These are phyloP conservation scores for Trematosphaeria pertusa DNA, from an alignment of 2,329 filamentous ascomycete species.

Conservation along the genomic window DNA sequence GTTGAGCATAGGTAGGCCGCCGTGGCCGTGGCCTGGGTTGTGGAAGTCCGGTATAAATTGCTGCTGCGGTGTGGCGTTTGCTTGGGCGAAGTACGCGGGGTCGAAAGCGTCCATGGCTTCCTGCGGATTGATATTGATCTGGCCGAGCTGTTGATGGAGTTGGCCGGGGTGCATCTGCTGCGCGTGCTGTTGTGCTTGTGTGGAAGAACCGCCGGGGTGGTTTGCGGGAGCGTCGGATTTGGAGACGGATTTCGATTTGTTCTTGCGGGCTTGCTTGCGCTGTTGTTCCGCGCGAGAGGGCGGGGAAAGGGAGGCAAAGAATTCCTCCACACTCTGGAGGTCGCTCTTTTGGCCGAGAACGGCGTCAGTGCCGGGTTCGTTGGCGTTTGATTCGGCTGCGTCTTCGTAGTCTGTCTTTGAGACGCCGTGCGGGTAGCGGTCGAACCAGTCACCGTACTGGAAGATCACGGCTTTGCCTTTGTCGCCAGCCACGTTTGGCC, in stretches of 20 bases:
- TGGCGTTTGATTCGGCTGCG: constrained; percentile 69
- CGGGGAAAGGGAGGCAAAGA: constrained; percentile 81
- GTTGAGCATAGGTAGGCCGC: constrained; percentile 49
- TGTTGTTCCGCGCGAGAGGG: constrained; percentile 55
- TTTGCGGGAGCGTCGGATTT: constrained; percentile 31
- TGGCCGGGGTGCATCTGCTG: constrained; percentile 32
- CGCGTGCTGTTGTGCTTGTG: constrained; percentile 21
- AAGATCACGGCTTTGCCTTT: constrained; percentile 67
- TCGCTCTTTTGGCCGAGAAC: constrained; percentile 88
- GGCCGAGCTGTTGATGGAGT: constrained; percentile 37
- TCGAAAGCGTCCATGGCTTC: constrained; percentile 35
- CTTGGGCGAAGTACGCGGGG: constrained; percentile 35
- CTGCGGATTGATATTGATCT: constrained; percentile 39
- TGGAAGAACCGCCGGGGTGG: constrained; percentile 34
- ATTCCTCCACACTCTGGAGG: constrained; percentile 93
- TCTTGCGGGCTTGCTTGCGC: constrained; percentile 59
- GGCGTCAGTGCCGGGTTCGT: constrained; percentile 83
- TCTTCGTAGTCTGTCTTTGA: constrained; percentile 84
- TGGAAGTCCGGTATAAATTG: constrained; percentile 58
- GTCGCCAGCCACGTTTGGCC: constrained; percentile 53
- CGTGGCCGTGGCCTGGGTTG: constrained; percentile 46
- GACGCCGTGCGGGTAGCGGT: constrained; percentile 90
- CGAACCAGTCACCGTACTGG: constrained; percentile 98
- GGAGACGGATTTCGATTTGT: constrained; percentile 46
- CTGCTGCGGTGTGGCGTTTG: constrained; percentile 32